These are phyloP conservation scores for Pseudohalonectria lignicola DNA, from an alignment of 2,329 filamentous ascomycete species.

Conservation along the genomic window DNA sequence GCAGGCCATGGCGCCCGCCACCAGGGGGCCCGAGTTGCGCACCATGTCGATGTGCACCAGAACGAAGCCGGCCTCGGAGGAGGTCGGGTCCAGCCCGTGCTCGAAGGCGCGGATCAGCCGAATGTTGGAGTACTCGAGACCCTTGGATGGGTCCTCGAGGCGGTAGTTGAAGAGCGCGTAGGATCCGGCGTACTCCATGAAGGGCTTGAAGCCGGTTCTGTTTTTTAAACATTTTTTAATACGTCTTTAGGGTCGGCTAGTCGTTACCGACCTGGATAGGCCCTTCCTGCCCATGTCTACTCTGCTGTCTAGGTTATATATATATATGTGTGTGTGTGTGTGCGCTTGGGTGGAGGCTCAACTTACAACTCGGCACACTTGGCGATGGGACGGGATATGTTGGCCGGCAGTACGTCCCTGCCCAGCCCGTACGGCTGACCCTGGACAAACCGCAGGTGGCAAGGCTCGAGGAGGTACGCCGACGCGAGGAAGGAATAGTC, in stretches of 20 bases:
- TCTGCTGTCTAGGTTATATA: too few species aligned
- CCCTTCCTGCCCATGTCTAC: too few species aligned
- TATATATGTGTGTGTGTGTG: too few species aligned
- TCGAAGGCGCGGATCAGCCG: slow-evolving; percentile 87
- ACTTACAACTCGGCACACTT: slow-evolving; percentile 78
- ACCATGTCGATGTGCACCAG: slow-evolving; percentile 96
- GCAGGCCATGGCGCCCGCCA: slow-evolving; percentile 59
- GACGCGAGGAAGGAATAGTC: slow-evolving; percentile 90
- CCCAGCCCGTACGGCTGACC: slow-evolving; percentile 71
- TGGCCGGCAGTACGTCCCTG: slow-evolving; percentile 58
- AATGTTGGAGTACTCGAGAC: slow-evolving; percentile 55
- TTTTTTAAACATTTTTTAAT: too few species aligned
- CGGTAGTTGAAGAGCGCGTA: slow-evolving; percentile 62
- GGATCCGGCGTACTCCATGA: slow-evolving; percentile 74
- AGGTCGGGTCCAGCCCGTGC: slow-evolving; percentile 72
- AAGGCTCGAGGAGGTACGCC: slow-evolving; percentile 84
- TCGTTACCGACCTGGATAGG: too few species aligned
- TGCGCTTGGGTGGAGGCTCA: too few species aligned
- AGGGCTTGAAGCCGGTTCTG: slow-evolving; percentile 69
- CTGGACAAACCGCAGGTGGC: slow-evolving; percentile 62
- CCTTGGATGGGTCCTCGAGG: slow-evolving; percentile 41
- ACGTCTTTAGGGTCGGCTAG: too few species aligned
- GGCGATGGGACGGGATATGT: slow-evolving; percentile 72
- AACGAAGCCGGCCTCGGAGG: slow-evolving; percentile 93
- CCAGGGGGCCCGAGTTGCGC: slow-evolving; percentile 66